Evolutionary conservation across 2,329 filamentous ascomycete species (phyloP), one percentile per base, ranked within the genome.

Genomic region (Sclerotinia glacialis): DNA sequence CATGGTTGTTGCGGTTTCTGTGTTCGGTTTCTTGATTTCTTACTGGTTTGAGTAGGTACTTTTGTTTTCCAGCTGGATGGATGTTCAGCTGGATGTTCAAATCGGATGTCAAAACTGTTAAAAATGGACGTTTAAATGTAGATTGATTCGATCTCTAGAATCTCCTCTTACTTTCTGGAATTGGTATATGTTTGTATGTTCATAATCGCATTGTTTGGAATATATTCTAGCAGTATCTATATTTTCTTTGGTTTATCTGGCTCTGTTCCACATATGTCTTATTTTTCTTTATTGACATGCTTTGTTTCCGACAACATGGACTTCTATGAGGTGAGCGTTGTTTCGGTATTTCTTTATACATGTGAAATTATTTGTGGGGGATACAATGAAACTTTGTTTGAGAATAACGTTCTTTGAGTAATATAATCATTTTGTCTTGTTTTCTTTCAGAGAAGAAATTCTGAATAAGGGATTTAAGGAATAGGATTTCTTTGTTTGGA

Each of bases 141-240:
- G 28, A 40, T 23, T 5, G 11, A 6, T 40, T 55, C 34, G 53
- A 12, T 55, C 53, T 55, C 5, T 14, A 40, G 31, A 23, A 23
- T 40, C 7, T 46, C 55, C 55, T 26, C 2, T 59, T 18, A 14
- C 11, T 21, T 59, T 46, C 40, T 31, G 40, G 55, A 59, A 46
- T 31, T n/a, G 1, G 23, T 3, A 1, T 18, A 5, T 44, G 40
- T 59, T 59, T 59, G 40, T 59, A n/a, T 5, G 16, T 26, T 31
- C 23, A 59, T 14, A 59, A 59, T 46, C 1, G 55, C 23, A 59
- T 59, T 59, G 55, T 59, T 59, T 59, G 31, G 18, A 1, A 59
- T 59, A 7, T 3, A 14, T 59, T 59, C 55, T 59, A 46, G 55
- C 46, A 46, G 40, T 40, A 40, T 5, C 1, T n/a, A 0, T 40